Evolutionary conservation across 331 rosid genomes (phyloP).

Genomic region (Acacia pycnantha): DNA sequence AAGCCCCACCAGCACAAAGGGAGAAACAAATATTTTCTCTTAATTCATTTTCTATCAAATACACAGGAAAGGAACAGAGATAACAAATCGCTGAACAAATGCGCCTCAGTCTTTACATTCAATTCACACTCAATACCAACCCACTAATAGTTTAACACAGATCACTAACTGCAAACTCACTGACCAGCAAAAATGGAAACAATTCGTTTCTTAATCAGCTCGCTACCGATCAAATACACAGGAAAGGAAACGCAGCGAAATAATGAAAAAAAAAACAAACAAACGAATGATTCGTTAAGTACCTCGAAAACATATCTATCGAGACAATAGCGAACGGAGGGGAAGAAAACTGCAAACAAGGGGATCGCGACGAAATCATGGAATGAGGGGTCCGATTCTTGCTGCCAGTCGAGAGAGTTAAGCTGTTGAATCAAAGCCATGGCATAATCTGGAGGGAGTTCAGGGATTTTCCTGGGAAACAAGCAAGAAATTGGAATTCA

Average conservation of each 20-base stretch:
- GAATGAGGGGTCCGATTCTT: conserved; percentile 60
- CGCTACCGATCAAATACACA: background rate
- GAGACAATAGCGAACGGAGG: conserved; percentile 64
- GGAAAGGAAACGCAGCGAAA: background rate
- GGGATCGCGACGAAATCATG: conserved; percentile 68
- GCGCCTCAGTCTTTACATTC: background rate
- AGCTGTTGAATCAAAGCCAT: conserved; percentile 53
- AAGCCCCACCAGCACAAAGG: background rate
- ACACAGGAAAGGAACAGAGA: background rate
- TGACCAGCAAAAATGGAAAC: background rate
- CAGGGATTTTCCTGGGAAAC: conserved; percentile 24
- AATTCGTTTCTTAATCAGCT: background rate
- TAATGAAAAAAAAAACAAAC: background rate
- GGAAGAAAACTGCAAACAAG: conserved; percentile 68
- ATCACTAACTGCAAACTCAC: background rate
- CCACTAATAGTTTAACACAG: background rate
- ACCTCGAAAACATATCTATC: conserved; percentile 88
- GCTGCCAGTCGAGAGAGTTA: conserved; percentile 54
- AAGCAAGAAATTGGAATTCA: background rate
- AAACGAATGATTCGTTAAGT: background rate
- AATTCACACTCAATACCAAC: background rate
- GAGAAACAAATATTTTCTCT: background rate
- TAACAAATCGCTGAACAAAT: background rate
- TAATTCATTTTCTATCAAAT: background rate
- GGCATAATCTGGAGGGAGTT: background rate